Conservation (phyloP, 2,329 filamentous ascomycete genomes). For the Cercospora sojina region DNA sequence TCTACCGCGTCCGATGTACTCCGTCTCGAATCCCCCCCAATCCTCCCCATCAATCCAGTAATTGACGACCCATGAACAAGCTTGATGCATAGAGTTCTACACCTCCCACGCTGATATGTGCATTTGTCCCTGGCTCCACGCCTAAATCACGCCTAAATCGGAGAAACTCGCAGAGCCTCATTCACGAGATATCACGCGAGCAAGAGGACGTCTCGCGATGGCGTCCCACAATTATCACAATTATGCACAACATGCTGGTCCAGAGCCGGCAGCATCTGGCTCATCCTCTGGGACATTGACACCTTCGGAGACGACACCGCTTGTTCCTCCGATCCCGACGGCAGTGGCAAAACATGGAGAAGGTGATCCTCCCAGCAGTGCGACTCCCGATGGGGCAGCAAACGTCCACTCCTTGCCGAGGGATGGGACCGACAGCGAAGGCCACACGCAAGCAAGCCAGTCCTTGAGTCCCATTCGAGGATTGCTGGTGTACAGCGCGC, state of each 20-base stretch:
- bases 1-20: too few relatives aligned
- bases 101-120: background rate
- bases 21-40: too few relatives aligned
- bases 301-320: constrained; percentile 1
- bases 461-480: constrained; percentile 25
- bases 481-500: constrained; percentile 24
- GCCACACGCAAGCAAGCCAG: constrained; percentile 30
- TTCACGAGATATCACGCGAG: background rate
- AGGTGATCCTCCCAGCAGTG: background rate
- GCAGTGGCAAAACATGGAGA: background rate
- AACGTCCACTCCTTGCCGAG: background rate
- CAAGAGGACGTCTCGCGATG: background rate
- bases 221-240: background rate
- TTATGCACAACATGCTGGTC: background rate
- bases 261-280: background rate
- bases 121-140: background rate
- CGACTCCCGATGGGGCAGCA: background rate
- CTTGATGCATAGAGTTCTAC: background rate
- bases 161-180: background rate
- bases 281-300: constrained; percentile 2
- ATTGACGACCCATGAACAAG: background rate
- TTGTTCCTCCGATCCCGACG: background rate
- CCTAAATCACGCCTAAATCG: background rate
- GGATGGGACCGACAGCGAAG: background rate
- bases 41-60: too few relatives aligned